Conservation (phyloP, 2,329 filamentous ascomycete genomes). For the Hypocrella siamensis region DNA sequence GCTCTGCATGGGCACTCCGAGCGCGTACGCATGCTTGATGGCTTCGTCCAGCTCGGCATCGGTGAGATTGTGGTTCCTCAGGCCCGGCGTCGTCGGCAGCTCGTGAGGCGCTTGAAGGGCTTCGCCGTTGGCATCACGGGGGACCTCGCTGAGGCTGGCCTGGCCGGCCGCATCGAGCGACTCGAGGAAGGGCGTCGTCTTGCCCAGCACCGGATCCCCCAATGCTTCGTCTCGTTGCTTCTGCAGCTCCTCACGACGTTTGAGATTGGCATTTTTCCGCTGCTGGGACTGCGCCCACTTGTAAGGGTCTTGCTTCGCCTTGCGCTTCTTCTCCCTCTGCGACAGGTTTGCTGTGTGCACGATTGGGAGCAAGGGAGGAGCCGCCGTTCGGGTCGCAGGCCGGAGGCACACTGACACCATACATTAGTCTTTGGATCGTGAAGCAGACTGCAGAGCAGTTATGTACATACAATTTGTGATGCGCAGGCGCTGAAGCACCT, state of each 20-base stretch:
- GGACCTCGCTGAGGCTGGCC: constrained; percentile 17
- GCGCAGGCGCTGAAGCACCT: constrained; percentile 42
- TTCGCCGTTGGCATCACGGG: constrained; percentile 25
- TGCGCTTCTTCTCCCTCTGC: constrained; percentile 45
- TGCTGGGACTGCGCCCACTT: constrained; percentile 65
- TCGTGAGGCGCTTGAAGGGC: constrained; percentile 20
- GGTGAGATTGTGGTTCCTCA: constrained; percentile 65
- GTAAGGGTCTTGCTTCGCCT: constrained; percentile 66
- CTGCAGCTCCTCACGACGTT: constrained; percentile 55
- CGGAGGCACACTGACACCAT: constrained; percentile 47
- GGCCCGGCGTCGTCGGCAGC: constrained; percentile 29
- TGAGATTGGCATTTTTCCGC: constrained; percentile 68
- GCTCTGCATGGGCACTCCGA: constrained; percentile 44
- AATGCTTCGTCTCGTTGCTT: constrained; percentile 46
- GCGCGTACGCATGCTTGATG: constrained; percentile 47
- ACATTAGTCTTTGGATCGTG: too few species aligned
- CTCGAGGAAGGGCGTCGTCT: constrained; percentile 66
- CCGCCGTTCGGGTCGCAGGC: constrained; percentile 28
- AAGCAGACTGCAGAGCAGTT: not conserved
- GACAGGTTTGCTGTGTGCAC: constrained; percentile 50
- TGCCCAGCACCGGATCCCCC: constrained; percentile 68
- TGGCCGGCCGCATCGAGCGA: constrained; percentile 57
- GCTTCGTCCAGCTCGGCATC: constrained; percentile 51
- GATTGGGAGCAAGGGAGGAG: constrained; percentile 38
- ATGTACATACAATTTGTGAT: constrained; percentile 40